These are phyloP conservation scores for Fusarium sp. DNA, from an alignment of 2,329 filamentous ascomycete species.

Conservation along the genomic window DNA sequence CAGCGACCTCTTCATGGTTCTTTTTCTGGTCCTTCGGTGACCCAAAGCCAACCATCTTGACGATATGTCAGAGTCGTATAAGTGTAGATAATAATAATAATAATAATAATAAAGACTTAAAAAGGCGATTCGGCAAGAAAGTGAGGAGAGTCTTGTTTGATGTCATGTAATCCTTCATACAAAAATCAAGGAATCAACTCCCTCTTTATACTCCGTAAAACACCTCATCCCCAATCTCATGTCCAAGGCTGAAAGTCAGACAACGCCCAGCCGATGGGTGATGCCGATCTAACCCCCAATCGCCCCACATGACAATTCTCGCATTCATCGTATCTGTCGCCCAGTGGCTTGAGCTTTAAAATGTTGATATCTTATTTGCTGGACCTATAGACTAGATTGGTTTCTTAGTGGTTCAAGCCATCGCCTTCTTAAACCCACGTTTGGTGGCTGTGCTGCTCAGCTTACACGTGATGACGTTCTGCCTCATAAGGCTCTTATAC, in stretches of 20 bases:
- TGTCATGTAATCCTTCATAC: background rate
- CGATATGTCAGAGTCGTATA: background rate
- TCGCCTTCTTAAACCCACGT: background rate
- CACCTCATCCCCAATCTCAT: slow-evolving; percentile 1
- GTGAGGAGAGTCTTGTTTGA: background rate
- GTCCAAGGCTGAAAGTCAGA: slow-evolving; percentile 5
- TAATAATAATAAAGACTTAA: background rate
- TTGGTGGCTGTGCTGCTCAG: slow-evolving; percentile 27
- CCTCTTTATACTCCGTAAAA: slow-evolving; percentile 25
- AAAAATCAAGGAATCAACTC: background rate
- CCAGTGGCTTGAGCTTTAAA: background rate
- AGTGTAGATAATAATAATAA: background rate
- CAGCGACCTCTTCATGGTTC: slow-evolving; percentile 48
- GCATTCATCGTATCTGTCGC: slow-evolving; percentile 40
- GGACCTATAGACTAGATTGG: background rate
- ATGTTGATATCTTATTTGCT: slow-evolving; percentile 3
- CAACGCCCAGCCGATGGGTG: background rate
- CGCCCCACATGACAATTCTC: slow-evolving; percentile 20
- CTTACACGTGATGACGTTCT: slow-evolving; percentile 10
- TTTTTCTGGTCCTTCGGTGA: slow-evolving; percentile 43
- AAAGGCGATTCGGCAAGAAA: background rate
- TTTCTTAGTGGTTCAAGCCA: background rate
- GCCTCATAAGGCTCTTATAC: slow-evolving; percentile 2
- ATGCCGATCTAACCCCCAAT: slow-evolving; percentile 10
- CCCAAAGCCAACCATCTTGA: slow-evolving; percentile 46